Evolutionary conservation across 78 protist species (phyloP).

Genomic region (Ministeria vibrans): DNA sequence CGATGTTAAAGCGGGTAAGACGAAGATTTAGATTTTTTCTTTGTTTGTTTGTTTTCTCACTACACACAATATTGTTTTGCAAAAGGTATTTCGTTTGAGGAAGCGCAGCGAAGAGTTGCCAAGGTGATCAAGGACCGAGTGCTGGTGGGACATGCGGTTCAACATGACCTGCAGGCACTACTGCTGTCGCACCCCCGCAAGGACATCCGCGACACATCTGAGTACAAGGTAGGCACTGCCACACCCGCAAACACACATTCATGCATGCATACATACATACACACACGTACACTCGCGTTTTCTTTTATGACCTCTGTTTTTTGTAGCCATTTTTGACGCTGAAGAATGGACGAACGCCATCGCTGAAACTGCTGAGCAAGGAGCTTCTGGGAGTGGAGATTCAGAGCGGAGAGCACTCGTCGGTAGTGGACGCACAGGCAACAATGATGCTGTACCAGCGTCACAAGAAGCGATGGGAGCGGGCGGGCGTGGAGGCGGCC

Average conservation of each 20-base stretch:
- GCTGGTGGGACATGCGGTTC: slow-evolving; percentile 30
- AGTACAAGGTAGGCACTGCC: too few relatives aligned
- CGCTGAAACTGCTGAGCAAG: neutral
- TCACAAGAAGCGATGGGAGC: too few relatives aligned
- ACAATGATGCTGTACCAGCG: too few relatives aligned
- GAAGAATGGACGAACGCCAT: neutral
- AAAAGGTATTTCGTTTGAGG: neutral
- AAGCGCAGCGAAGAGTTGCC: slow-evolving; percentile 3
- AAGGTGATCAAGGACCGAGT: neutral
- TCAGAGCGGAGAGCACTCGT: slow-evolving; percentile 25
- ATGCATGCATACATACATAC: too few relatives aligned
- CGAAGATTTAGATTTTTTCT: too few relatives aligned
- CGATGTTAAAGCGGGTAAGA: neutral
- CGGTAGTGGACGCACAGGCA: slow-evolving; percentile 32
- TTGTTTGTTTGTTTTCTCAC: neutral
- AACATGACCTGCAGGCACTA: slow-evolving; percentile 19
- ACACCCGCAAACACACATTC: too few relatives aligned
- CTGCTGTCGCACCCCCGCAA: slow-evolving; percentile 15
- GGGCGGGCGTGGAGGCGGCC: too few relatives aligned
- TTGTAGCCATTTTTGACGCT: neutral
- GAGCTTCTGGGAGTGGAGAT: slow-evolving; percentile 2
- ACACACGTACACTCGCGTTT: too few relatives aligned
- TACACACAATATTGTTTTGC: neutral
- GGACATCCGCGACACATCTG: slow-evolving; percentile 12
- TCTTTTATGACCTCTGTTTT: too few relatives aligned